phyloP scores from a whole-genome alignment of 2,329 filamentous ascomycete species.

The Whalleya microplaca region DNA sequence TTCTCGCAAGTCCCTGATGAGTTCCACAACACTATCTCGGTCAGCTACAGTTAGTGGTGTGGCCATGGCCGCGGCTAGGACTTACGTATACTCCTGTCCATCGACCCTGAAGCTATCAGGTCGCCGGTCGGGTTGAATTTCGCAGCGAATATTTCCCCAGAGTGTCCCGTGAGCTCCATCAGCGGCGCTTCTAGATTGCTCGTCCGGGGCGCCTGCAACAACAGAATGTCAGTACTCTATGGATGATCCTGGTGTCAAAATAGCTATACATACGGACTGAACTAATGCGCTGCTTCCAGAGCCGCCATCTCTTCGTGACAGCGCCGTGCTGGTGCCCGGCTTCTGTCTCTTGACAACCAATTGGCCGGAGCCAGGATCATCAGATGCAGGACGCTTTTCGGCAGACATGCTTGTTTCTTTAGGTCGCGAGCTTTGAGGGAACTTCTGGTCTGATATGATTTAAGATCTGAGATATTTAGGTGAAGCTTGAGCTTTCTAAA shows the following conservation, averaged over 20 bases:
- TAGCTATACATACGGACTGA: slow-evolving; percentile 49
- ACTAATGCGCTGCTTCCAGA: slow-evolving; percentile 49
- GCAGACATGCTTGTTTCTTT: slow-evolving; percentile 68
- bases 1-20: slow-evolving; percentile 94
- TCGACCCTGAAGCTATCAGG: slow-evolving; percentile 89
- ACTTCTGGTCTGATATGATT: neutral
- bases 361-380: slow-evolving; percentile 78
- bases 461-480: neutral
- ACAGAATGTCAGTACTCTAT: slow-evolving; percentile 17
- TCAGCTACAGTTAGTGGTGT: slow-evolving; percentile 4
- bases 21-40: slow-evolving; percentile 78
- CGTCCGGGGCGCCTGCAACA: slow-evolving; percentile 70
- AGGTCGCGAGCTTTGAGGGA: neutral
- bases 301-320: slow-evolving; percentile 56
- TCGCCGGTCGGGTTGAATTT: slow-evolving; percentile 89
- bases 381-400: slow-evolving; percentile 89
- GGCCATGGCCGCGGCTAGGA: slow-evolving; percentile 14
- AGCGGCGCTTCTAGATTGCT: slow-evolving; percentile 86
- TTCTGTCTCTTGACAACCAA: slow-evolving; percentile 91
- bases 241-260: neutral
- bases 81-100: slow-evolving; percentile 89
- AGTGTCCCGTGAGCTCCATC: slow-evolving; percentile 85
- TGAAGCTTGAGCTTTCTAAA: neutral
- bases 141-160: slow-evolving; percentile 88
- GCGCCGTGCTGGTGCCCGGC: slow-evolving; percentile 53